A percentile compares a stretch with the other conserved stretches of the same genome.
Conservation (phyloP, 2,329 filamentous ascomycete genomes). For the Colletotrichum musicola region DNA sequence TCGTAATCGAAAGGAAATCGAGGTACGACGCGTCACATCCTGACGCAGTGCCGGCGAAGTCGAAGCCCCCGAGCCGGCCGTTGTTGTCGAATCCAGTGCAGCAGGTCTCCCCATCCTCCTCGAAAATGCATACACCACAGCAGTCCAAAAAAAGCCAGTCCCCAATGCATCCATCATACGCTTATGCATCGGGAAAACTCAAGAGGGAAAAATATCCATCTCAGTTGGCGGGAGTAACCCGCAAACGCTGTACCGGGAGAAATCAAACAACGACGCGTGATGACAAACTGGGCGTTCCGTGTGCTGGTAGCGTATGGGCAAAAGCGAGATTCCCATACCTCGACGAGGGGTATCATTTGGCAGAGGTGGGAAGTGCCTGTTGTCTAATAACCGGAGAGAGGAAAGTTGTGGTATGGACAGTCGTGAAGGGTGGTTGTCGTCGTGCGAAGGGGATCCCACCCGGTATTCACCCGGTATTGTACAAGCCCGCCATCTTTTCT, state of each 20-base stretch:
- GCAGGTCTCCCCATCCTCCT: slow-evolving; percentile 9
- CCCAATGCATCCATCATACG: slow-evolving; percentile 39
- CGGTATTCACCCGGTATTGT: slow-evolving; percentile 39
- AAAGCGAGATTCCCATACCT: slow-evolving; percentile 19
- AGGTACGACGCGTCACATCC: too few species aligned
- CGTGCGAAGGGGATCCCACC: slow-evolving; percentile 33
- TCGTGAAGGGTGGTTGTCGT: slow-evolving; percentile 26
- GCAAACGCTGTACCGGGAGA: too few species aligned
- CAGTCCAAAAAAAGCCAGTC: slow-evolving; percentile 32
- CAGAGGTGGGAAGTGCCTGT: slow-evolving; percentile 36
- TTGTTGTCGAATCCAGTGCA: slow-evolving; percentile 21
- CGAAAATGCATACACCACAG: slow-evolving; percentile 35
- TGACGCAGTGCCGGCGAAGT: too few species aligned
- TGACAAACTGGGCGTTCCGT: slow-evolving; percentile 22
- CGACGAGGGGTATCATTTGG: slow-evolving; percentile 33
- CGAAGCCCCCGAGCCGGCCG: too few species aligned
- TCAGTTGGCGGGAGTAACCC: too few species aligned
- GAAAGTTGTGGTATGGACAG: slow-evolving; percentile 37
- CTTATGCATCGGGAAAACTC: slow-evolving; percentile 27
- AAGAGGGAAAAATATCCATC: slow-evolving; percentile 7
- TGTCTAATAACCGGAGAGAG: slow-evolving; percentile 39
- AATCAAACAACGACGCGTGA: slow-evolving; percentile 25
- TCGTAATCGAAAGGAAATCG: too few species aligned
- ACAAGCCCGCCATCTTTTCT: slow-evolving; percentile 33
- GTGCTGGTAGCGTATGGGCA: slow-evolving; percentile 10